Conservation (phyloP, 2,329 filamentous ascomycete genomes). For the Mycosphaerella sp. region DNA sequence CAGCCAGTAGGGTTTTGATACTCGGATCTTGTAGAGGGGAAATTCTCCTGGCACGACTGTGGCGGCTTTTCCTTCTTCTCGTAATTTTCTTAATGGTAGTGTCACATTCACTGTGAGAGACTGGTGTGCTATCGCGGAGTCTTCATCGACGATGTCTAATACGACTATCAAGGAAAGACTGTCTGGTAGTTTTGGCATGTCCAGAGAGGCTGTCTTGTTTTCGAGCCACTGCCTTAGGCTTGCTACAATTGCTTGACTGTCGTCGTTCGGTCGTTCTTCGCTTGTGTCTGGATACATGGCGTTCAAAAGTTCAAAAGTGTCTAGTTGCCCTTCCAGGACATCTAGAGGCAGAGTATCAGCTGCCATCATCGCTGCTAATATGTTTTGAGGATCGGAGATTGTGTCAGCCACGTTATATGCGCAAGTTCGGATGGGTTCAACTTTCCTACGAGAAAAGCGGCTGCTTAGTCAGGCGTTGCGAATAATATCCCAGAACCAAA, state of each 20-base stretch:
- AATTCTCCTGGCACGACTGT: neutral
- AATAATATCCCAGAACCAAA: no score
- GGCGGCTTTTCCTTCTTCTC: neutral
- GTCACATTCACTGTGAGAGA: constrained; percentile 2
- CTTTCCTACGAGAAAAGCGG: no score
- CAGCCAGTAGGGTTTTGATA: constrained; percentile 49
- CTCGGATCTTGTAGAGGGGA: constrained; percentile 32
- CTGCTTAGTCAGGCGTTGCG: no score
- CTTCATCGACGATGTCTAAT: neutral
- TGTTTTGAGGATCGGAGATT: no score
- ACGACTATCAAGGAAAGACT: constrained; percentile 1
- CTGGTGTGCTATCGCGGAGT: neutral
- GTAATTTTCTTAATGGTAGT: neutral
- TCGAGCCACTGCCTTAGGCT: constrained; percentile 17
- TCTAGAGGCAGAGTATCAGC: constrained; percentile 2
- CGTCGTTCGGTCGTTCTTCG: constrained; percentile 6
- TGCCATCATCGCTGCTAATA: constrained; percentile 2
- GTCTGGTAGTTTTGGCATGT: neutral
- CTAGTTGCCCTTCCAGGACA: constrained; percentile 14
- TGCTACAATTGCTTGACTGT: constrained; percentile 12
- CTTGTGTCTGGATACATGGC: constrained; percentile 47
- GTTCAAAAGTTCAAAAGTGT: constrained; percentile 44
- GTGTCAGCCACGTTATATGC: no score
- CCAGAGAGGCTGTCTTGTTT: neutral
- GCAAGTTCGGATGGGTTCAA: no score